Evolutionary conservation across 1,139 yeast species (phyloP).

Genomic region (Protomyces inundatus): DNA sequence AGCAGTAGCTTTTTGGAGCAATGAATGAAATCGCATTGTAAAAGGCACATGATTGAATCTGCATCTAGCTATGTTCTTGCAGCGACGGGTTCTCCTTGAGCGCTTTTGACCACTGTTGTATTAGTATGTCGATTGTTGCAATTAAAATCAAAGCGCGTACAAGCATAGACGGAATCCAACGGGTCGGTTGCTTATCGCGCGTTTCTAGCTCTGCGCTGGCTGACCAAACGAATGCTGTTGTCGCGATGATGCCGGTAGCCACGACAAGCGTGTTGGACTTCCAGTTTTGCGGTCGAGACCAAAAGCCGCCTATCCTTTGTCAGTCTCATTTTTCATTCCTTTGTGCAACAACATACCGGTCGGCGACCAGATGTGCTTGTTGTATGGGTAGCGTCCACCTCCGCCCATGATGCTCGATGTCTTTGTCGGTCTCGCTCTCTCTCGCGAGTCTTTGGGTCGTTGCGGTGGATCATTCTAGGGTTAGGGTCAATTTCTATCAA

Average conservation of each 20-base stretch:
- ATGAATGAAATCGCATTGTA: neutral
- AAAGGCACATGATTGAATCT: neutral
- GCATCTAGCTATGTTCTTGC: conserved; percentile 14
- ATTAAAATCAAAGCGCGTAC: neutral
- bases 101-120: conserved; percentile 15
- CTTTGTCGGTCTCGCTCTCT: too few species aligned
- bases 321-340: neutral
- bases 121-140: neutral
- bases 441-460: too few species aligned
- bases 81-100: conserved; percentile 13
- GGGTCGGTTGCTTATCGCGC: conserved; percentile 24
- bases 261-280: conserved; percentile 38
- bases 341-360: conserved; percentile 28
- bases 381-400: conserved; percentile 14
- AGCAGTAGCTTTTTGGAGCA: neutral
- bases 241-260: conserved; percentile 13
- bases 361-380: conserved; percentile 34
- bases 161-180: conserved; percentile 24
- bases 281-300: conserved; percentile 45
- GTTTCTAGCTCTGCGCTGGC: conserved; percentile 18
- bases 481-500: too few species aligned
- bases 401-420: neutral
- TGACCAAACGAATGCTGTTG: conserved; percentile 24
- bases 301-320: conserved; percentile 42
- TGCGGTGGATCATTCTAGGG: too few species aligned